These are phyloP conservation scores for Cystobasidium tubakii DNA, from an alignment of 768 basidiomycete genomes.

Conservation along the genomic window DNA sequence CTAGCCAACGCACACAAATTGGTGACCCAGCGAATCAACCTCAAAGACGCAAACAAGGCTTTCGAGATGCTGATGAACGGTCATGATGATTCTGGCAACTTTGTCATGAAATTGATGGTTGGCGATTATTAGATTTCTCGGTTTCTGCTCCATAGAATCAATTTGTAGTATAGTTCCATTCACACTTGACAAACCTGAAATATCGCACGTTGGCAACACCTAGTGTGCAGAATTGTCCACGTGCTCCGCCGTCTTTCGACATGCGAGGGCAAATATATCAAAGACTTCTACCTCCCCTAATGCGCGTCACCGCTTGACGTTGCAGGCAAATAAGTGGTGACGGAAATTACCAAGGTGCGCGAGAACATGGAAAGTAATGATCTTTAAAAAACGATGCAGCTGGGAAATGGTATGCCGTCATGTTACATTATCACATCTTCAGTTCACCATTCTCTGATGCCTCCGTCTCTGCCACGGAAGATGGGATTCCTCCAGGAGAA, in stretches of 20 bases:
- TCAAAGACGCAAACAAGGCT: constrained; percentile 64
- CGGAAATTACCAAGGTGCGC: too few relatives aligned
- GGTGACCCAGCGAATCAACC: constrained; percentile 49
- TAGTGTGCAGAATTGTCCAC: too few relatives aligned
- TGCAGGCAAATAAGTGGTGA: too few relatives aligned
- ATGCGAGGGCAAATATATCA: too few relatives aligned
- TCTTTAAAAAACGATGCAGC: too few relatives aligned
- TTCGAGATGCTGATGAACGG: constrained; percentile 77
- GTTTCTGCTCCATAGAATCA: not conserved
- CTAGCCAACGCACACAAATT: constrained; percentile 61
- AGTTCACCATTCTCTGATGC: constrained; percentile 57
- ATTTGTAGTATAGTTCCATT: not conserved
- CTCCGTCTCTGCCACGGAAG: constrained; percentile 59
- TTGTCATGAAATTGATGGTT: constrained; percentile 88
- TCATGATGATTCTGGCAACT: constrained; percentile 66
- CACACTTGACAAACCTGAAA: not conserved
- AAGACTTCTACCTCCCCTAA: too few relatives aligned
- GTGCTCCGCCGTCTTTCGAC: too few relatives aligned
- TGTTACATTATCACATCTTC: not conserved
- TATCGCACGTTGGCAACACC: too few relatives aligned
- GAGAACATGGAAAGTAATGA: too few relatives aligned
- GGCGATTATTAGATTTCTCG: constrained; percentile 43
- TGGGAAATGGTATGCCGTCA: not conserved
- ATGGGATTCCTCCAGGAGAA: constrained; percentile 58
- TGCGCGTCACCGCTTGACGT: too few relatives aligned